Evolutionary conservation across 805 yeast genomes (phyloP).

Genomic region (Kluyveromyces lactis): DNA sequence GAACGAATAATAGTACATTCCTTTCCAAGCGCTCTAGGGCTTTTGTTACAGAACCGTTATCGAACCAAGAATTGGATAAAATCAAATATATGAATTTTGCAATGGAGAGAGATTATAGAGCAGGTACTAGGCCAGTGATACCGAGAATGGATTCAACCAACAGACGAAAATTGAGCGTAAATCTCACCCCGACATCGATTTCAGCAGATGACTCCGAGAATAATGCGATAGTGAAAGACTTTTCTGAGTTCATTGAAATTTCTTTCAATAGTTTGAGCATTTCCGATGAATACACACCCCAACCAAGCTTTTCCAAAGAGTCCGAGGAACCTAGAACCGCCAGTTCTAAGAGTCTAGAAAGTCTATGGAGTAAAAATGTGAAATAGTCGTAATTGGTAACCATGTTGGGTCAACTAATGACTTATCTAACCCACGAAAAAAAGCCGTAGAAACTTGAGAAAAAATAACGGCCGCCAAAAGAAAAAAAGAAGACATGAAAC

Average conservation of each 20-base stretch:
- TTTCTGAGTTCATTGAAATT: slow-evolving; percentile 1
- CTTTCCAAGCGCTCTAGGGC: background rate
- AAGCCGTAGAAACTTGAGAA: too few species aligned
- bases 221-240: slow-evolving; percentile 1
- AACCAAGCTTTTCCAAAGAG: too few species aligned
- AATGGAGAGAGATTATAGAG: background rate
- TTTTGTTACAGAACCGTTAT: background rate
- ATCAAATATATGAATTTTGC: slow-evolving; percentile 3
- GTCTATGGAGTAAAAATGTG: background rate
- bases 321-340: background rate
- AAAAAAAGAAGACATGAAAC: too few species aligned
- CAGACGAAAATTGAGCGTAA: background rate
- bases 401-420: too few species aligned
- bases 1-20: background rate
- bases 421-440: too few species aligned
- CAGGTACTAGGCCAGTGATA: slow-evolving; percentile 1
- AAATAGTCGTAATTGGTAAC: too few species aligned
- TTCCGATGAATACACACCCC: background rate
- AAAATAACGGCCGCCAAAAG: too few species aligned
- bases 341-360: background rate
- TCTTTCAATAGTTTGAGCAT: slow-evolving; percentile 2
- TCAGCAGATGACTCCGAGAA: background rate
- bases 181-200: background rate
- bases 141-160: background rate
- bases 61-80: slow-evolving; percentile 1